Conservation (phyloP, 768 basidiomycete species). For the Hericium erinaceus region DNA sequence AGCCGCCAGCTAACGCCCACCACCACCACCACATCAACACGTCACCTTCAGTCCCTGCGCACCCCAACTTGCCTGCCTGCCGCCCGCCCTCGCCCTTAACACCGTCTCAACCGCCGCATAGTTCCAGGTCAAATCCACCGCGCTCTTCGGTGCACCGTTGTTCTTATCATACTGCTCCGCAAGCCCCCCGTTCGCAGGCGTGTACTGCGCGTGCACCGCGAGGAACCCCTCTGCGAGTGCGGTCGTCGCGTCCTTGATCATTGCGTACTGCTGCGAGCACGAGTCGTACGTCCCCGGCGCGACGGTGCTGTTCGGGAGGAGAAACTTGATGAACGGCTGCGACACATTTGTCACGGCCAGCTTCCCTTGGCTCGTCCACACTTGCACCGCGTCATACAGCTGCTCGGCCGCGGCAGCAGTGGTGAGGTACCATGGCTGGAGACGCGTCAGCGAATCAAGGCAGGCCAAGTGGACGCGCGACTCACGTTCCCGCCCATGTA, state of each 20-base stretch:
- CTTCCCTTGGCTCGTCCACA: constrained; percentile 48
- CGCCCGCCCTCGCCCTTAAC: constrained; percentile 45
- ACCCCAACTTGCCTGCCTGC: constrained; percentile 48
- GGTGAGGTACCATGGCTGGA: constrained; percentile 71
- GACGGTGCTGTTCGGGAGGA: constrained; percentile 33
- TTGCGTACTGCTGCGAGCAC: constrained; percentile 37
- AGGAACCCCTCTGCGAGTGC: constrained; percentile 59
- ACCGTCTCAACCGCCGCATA: constrained; percentile 60
- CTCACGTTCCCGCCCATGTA: constrained; percentile 67
- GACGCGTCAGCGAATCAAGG: not conserved
- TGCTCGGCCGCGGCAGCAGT: constrained; percentile 67
- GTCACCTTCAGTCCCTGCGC: constrained; percentile 39
- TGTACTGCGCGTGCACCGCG: constrained; percentile 45
- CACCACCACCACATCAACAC: not conserved
- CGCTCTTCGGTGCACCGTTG: constrained; percentile 46
- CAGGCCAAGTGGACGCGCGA: not conserved
- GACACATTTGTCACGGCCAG: constrained; percentile 51
- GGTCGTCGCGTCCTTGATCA: constrained; percentile 38
- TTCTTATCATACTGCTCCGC: constrained; percentile 51
- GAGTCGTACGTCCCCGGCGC: constrained; percentile 43
- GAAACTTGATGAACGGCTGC: constrained; percentile 60
- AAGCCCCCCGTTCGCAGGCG: constrained; percentile 48
- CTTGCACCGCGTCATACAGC: constrained; percentile 58
- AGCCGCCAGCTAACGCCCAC: too few species aligned
- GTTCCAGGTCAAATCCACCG: constrained; percentile 63